phyloP scores from a whole-genome alignment of 1,284 basidiomycete species.

The Trametes pubescens region DNA sequence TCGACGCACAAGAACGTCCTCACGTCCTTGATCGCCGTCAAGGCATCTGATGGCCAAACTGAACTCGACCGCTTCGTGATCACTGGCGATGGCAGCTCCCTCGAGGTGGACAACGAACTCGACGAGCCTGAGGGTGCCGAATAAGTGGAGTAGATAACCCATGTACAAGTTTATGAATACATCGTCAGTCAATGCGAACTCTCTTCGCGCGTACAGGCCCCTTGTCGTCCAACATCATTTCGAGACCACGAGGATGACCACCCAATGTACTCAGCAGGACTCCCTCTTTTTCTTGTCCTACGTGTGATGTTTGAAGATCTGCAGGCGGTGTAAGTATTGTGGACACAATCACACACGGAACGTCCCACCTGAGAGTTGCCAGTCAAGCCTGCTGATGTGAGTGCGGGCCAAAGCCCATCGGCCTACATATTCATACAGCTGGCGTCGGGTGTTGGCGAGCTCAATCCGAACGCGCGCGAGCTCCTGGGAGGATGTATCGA shows the following conservation, averaged over 20 bases:
- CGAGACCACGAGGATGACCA: no score
- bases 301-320: no score
- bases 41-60: not conserved
- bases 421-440: not conserved
- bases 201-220: no score
- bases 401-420: not conserved
- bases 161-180: no score
- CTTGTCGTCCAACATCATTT: no score
- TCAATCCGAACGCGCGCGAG: not conserved
- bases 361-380: not conserved
- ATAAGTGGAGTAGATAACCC: no score
- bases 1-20: not conserved
- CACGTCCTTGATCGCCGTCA: not conserved
- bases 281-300: no score
- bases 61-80: not conserved
- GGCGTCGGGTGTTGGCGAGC: not conserved
- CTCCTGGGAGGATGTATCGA: not conserved
- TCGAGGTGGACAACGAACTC: no score
- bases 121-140: no score
- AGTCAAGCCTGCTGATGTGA: not conserved
- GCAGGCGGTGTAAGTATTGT: no score
- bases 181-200: no score
- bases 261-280: no score
- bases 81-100: not conserved
- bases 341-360: not conserved